A percentile compares a stretch with the other conserved stretches of the same genome.
Evolutionary conservation across 768 basidiomycete species (phyloP).

Genomic region (Mycena olivaceomarginata): DNA sequence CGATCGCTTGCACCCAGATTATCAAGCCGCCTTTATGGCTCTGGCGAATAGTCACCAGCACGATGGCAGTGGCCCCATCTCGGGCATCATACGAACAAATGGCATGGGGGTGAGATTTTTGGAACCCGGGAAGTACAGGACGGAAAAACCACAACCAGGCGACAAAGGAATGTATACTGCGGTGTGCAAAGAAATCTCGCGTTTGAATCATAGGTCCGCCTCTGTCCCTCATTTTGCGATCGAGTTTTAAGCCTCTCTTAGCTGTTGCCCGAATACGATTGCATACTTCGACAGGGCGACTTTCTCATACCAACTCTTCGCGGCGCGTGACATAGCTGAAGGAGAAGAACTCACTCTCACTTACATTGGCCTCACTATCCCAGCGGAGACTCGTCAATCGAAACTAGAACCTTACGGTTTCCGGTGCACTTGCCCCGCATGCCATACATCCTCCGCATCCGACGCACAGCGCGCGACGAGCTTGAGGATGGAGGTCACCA

Average conservation of each 20-base stretch:
- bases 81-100: constrained; percentile 54
- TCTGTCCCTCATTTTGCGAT: neutral
- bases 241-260: constrained; percentile 30
- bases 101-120: constrained; percentile 35
- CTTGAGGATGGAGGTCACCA: neutral
- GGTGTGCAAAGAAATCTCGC: constrained; percentile 46
- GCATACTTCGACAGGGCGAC: constrained; percentile 48
- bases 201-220: constrained; percentile 47
- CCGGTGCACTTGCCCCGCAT: constrained; percentile 58
- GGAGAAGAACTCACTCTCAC: constrained; percentile 57
- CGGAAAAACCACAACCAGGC: neutral
- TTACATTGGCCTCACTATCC: constrained; percentile 46
- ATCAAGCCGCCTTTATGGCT: constrained; percentile 47
- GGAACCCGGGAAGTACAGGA: constrained; percentile 1
- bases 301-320: constrained; percentile 54
- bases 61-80: constrained; percentile 56
- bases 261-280: constrained; percentile 49
- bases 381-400: constrained; percentile 48
- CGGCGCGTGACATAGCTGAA: constrained; percentile 52
- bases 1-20: constrained; percentile 47
- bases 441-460: constrained; percentile 42
- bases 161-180: constrained; percentile 35
- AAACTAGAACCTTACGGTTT: constrained; percentile 55
- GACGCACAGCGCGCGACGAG: constrained; percentile 19
- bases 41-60: constrained; percentile 51